A percentile compares a stretch with the other conserved stretches of the same genome.
phyloP scores from a whole-genome alignment of 2,329 filamentous ascomycete genomes.

The Anisogramma anomala region DNA sequence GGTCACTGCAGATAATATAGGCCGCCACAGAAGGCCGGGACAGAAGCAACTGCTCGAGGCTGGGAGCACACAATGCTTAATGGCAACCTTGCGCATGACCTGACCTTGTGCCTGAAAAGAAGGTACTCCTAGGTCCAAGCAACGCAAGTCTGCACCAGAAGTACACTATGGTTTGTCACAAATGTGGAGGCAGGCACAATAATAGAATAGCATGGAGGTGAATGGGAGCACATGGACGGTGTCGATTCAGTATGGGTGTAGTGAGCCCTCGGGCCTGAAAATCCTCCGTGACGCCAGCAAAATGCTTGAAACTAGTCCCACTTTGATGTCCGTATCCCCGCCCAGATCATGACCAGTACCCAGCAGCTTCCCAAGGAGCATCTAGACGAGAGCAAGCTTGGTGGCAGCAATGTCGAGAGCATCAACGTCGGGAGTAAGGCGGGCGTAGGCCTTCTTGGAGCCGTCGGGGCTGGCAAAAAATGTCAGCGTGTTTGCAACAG shows the following conservation, averaged over 20 bases:
- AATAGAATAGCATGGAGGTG: too few species aligned
- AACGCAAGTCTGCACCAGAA: too few species aligned
- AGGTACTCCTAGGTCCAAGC: background rate
- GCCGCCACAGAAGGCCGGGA: too few species aligned
- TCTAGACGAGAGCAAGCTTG: constrained; percentile 95
- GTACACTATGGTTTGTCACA: too few species aligned
- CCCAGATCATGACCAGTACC: constrained; percentile 4
- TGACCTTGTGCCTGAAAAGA: too few species aligned
- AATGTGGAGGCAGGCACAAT: too few species aligned
- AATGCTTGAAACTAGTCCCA: constrained; percentile 9
- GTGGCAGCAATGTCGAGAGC: constrained; percentile 98
- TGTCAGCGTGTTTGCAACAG: constrained; percentile 12
- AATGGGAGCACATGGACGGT: constrained; percentile 11
- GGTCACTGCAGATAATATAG: too few species aligned
- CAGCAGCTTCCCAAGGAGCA: constrained; percentile 34
- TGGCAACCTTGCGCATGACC: too few species aligned
- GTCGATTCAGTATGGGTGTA: constrained; percentile 17
- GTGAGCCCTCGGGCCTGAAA: constrained; percentile 8
- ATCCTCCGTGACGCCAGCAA: constrained; percentile 13
- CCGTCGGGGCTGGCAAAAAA: constrained; percentile 63
- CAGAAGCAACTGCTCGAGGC: too few species aligned
- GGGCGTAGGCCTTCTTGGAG: constrained; percentile 96
- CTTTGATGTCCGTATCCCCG: constrained; percentile 9
- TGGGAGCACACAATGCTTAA: too few species aligned
- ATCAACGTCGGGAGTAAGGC: constrained; percentile 91